Conservation (phyloP, 2,329 filamentous ascomycete species). For the Aspergillus caelatus region DNA sequence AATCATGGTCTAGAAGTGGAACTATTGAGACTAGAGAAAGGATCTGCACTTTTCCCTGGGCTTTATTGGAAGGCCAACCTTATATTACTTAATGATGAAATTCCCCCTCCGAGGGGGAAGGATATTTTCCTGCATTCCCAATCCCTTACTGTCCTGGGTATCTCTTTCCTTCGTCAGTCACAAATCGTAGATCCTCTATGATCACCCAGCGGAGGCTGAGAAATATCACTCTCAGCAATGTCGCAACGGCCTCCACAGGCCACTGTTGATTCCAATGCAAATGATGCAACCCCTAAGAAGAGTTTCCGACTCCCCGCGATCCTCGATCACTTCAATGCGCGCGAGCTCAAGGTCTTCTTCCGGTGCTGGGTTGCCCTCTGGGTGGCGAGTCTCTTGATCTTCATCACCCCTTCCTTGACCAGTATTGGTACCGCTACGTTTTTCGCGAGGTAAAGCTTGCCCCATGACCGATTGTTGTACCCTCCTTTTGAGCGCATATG, state of each 20-base stretch:
- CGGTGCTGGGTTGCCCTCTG: conserved; percentile 53
- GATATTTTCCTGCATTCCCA: neutral
- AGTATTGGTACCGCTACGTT: conserved; percentile 52
- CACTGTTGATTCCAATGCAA: neutral
- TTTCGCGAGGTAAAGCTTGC: conserved; percentile 33
- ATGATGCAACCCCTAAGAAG: neutral
- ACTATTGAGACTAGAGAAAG: neutral
- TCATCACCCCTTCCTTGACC: conserved; percentile 48
- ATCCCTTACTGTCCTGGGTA: neutral
- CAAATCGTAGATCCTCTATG: neutral
- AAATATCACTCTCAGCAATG: neutral
- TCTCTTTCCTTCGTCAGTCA: neutral
- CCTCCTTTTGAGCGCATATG: neutral
- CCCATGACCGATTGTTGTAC: neutral
- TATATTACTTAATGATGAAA: neutral
- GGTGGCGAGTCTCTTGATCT: conserved; percentile 50
- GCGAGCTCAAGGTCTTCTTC: conserved; percentile 52
- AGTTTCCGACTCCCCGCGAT: conserved; percentile 9
- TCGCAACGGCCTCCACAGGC: neutral
- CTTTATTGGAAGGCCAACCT: neutral
- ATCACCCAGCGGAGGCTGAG: neutral
- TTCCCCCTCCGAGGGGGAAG: neutral
- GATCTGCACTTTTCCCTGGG: neutral
- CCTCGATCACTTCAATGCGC: conserved; percentile 50
- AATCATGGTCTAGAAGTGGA: neutral